Percentiles rank a stretch among this genome's conserved stretches.
These are phyloP conservation scores for Casuarina equisetifolia DNA, from an alignment of 306 rosid genomes.

Conservation along the genomic window DNA sequence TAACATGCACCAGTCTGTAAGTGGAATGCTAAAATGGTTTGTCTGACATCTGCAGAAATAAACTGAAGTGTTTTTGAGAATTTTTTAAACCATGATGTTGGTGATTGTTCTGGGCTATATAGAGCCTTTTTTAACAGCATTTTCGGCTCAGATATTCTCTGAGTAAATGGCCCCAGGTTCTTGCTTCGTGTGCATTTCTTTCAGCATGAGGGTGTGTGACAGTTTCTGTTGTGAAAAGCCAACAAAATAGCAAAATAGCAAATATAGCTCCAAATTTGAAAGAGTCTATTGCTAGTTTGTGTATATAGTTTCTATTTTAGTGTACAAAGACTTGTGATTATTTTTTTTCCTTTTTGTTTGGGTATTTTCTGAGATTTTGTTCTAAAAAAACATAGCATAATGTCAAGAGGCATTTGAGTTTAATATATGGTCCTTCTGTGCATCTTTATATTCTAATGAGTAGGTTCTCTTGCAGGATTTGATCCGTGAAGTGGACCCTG, in stretches of 20 bases:
- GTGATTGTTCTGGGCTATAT: neutral
- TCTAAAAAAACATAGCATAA: slow-evolving; percentile 15
- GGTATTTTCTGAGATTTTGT: slow-evolving; percentile 9
- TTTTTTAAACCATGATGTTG: neutral
- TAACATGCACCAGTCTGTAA: neutral
- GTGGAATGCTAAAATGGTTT: neutral
- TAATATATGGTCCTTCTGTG: slow-evolving; percentile 6
- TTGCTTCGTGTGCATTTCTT: neutral
- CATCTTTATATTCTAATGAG: slow-evolving; percentile 24
- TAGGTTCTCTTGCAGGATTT: slow-evolving; percentile 64
- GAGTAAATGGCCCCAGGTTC: neutral
- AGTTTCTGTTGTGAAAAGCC: too few species aligned
- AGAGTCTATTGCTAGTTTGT: neutral
- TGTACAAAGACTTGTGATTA: neutral
- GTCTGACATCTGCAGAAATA: neutral
- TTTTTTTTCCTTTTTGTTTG: neutral
- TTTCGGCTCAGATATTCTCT: neutral
- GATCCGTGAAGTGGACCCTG: slow-evolving; percentile 86
- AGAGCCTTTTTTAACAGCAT: neutral
- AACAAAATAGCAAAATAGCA: neutral
- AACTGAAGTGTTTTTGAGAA: neutral
- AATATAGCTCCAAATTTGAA: neutral
- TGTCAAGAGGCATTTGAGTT: slow-evolving; percentile 22
- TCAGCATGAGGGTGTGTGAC: neutral
- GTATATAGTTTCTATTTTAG: neutral